Evolutionary conservation across 2,329 filamentous ascomycete species (phyloP).

Genomic region (Diaporthe sp.): DNA sequence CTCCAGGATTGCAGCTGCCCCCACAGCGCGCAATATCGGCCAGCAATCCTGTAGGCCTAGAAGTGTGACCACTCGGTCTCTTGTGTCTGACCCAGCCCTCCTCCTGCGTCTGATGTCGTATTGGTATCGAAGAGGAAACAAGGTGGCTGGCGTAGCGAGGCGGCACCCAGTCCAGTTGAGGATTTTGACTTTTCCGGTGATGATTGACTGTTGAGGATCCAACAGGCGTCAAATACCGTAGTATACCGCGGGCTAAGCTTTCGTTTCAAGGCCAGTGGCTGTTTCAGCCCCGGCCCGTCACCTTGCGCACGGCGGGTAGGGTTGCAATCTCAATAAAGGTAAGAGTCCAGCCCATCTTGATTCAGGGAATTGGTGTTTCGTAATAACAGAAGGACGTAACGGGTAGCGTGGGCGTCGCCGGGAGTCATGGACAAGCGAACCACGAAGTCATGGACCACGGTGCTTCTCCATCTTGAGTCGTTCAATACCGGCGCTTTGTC

Average conservation of each 20-base stretch:
- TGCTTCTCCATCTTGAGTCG: slow-evolving; percentile 9
- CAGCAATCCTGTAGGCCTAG: neutral
- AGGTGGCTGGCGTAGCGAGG: slow-evolving; percentile 25
- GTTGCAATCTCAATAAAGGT: slow-evolving; percentile 25
- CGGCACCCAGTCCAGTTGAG: neutral
- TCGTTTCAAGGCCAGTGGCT: slow-evolving; percentile 21
- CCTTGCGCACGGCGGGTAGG: slow-evolving; percentile 35
- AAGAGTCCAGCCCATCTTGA: slow-evolving; percentile 20
- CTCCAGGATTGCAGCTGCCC: neutral
- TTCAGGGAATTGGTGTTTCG: slow-evolving; percentile 23
- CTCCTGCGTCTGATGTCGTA: slow-evolving; percentile 16
- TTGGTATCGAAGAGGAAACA: slow-evolving; percentile 3
- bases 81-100: neutral
- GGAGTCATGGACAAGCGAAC: slow-evolving; percentile 11
- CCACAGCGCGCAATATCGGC: neutral
- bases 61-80: slow-evolving; percentile 1
- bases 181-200: slow-evolving; percentile 16
- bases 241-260: slow-evolving; percentile 33
- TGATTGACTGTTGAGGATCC: slow-evolving; percentile 12
- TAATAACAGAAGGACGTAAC: slow-evolving; percentile 19
- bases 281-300: slow-evolving; percentile 38
- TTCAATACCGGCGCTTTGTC: slow-evolving; percentile 23
- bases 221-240: neutral
- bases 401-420: neutral
- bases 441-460: slow-evolving; percentile 30